Conservation (phyloP, 2,329 filamentous ascomycete genomes). For the Botrytis cinerea region DNA sequence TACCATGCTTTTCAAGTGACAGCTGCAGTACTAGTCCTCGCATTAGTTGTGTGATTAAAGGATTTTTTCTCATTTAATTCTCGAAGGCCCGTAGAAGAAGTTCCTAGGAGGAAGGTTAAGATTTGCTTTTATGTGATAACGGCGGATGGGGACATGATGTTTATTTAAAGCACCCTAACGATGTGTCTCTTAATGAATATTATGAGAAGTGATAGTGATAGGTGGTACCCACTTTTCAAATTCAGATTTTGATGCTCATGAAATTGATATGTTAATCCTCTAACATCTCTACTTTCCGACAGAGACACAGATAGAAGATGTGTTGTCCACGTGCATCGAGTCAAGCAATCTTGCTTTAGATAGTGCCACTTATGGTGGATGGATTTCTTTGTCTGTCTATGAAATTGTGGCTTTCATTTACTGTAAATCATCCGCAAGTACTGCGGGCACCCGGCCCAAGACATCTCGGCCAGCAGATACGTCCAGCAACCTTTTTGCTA, state of each 20-base stretch:
- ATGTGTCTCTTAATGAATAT: background rate
- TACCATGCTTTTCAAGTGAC: constrained; percentile 43
- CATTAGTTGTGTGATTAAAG: constrained; percentile 39
- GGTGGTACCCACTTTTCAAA: constrained; percentile 16
- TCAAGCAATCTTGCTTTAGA: constrained; percentile 46
- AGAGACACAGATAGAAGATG: constrained; percentile 20
- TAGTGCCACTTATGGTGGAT: constrained; percentile 29
- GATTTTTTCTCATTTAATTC: constrained; percentile 43
- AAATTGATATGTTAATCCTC: constrained; percentile 4
- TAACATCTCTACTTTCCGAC: constrained; percentile 17
- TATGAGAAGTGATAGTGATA: constrained; percentile 25
- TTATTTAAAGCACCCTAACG: constrained; percentile 23
- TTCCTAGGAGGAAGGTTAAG: constrained; percentile 34
- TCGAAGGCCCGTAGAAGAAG: constrained; percentile 46
- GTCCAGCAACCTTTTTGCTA: constrained; percentile 31
- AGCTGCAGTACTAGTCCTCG: constrained; percentile 44
- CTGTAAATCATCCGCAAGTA: constrained; percentile 46
- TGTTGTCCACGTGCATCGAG: constrained; percentile 56
- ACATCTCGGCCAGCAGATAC: constrained; percentile 38
- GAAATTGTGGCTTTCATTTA: constrained; percentile 38
- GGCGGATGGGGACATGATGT: constrained; percentile 37
- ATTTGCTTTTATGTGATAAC: constrained; percentile 30
- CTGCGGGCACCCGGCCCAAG: constrained; percentile 50
- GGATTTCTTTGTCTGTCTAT: constrained; percentile 51
- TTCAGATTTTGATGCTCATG: constrained; percentile 23